Base-by-base conservation (phyloP, 2,329 filamentous ascomycete genomes). In the Fonsecaea multimorphosa region DNA sequence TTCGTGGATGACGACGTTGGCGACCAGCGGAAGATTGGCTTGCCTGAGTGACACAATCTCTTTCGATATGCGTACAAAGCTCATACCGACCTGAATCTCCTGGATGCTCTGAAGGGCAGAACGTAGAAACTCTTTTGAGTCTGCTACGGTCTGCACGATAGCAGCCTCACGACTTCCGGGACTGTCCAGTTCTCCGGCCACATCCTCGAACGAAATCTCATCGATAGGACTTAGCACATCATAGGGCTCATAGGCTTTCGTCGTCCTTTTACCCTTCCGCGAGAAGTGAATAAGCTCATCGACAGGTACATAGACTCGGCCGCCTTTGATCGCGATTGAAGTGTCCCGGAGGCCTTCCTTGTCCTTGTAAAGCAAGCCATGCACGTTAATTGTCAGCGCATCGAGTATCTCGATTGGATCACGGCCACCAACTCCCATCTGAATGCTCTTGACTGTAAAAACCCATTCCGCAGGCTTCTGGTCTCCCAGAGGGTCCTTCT, bases 1-100 rank as follows among this genome's bases (percentile, higher is more conserved):
- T 76, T 99, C 96, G 77, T 99, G 98, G 86, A 97, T 96, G 6
- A 94, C 93, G 52, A 93, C 86, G 74, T 94, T 97, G 67, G 97
- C 83, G 66, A 91, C 87, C 7, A 97, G 85, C 2, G 92, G 89
- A n/a, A 85, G 83, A 31, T 89, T 87, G 2, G 84, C 84, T 2
- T 89, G 84, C 68, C 88, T 87, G 65, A 91, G 83, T 1, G 87
- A 84, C 44, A 89, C 84, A 12, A 97, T 85, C 72, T 88, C 89
- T 77, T 93, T 95, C 24, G 92, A 93, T 65, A 99, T 80, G 19
- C 92, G 92, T 71, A 97, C 86, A 77, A 94, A 95, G 78, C 94
- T 94, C 74, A 98, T 87, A 0, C 93, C 94, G 73, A 99, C 92
- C 77, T 99, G 95, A 12, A 99, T 91, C 77, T 99, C 95, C 76